A percentile compares a stretch with the other conserved stretches of the same genome.
Conservation (phyloP, 805 yeast species). For the Lachancea sp. region DNA sequence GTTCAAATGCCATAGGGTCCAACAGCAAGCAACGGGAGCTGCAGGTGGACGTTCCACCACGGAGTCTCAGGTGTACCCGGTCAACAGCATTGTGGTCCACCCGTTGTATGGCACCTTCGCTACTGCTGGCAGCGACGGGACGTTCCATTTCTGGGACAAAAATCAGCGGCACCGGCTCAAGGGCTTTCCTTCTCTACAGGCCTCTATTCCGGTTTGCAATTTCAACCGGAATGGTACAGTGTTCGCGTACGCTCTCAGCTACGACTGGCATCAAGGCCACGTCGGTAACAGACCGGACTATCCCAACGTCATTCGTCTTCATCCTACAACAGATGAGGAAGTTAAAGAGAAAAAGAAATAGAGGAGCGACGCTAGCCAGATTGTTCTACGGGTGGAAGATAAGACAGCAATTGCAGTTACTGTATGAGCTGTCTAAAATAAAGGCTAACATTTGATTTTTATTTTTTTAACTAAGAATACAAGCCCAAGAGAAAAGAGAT, state of each 20-base stretch:
- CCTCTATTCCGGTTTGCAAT: slow-evolving; percentile 66
- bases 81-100: slow-evolving; percentile 78
- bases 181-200: slow-evolving; percentile 62
- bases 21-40: slow-evolving; percentile 36
- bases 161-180: slow-evolving; percentile 83
- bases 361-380: too few species aligned
- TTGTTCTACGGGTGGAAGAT: neutral
- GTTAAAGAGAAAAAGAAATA: slow-evolving; percentile 47
- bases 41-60: slow-evolving; percentile 41
- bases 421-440: too few species aligned
- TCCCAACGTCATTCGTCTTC: slow-evolving; percentile 73
- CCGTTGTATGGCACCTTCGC: slow-evolving; percentile 86
- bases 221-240: slow-evolving; percentile 81
- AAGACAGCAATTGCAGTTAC: neutral
- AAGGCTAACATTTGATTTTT: too few species aligned
- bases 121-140: slow-evolving; percentile 93
- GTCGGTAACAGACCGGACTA: slow-evolving; percentile 67
- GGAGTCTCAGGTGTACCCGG: slow-evolving; percentile 67
- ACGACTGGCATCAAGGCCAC: slow-evolving; percentile 95
- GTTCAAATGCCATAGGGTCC: slow-evolving; percentile 88
- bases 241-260: slow-evolving; percentile 85
- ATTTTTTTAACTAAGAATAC: too few species aligned
- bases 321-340: slow-evolving; percentile 80
- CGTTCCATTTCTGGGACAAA: slow-evolving; percentile 93
- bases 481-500: too few species aligned